Evolutionary conservation across 176 grass and related monocot genomes (phyloP), one percentile per base, ranked within the genome.

Genomic region (Poa annua): DNA sequence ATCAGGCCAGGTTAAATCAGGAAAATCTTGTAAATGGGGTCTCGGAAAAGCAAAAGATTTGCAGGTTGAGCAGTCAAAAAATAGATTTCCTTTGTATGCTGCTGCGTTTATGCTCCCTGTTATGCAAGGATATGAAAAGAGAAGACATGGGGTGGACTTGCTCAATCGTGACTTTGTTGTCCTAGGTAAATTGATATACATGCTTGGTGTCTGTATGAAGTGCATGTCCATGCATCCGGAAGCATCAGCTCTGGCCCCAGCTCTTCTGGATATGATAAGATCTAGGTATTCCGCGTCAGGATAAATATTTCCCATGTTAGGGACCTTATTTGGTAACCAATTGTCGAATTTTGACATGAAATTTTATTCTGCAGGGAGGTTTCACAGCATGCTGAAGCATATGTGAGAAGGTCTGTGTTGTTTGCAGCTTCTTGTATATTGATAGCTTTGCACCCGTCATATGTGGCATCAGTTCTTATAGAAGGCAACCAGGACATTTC

Each of bases 151-250:
- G 63, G 61, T 94, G 1, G 92, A 94, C 78, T 91, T 98, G 82
- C 84, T 98, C 14, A 91, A 93, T 76, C 52, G 90, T 48, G 95
- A 98, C 64, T 98, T 93, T 79, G 87, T 97, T 91, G 90, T 98
- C 49, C 84, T 98, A 5, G 95, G 95, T 75, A 94, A 98, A 88
- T 60, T 98, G 89, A 91, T 94, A 83, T 94, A 94, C 81, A 94
- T 98, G 92, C 95, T 98, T 65, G 92, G 95, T 89, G 80, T 98
- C 65, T 98, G 95, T 78, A 93, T 98, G 92, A 94, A 94, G 84
- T 94, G 90, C 85, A 88, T 84, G 71, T 38, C 84, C 47, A 91
- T 98, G 92, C 95, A 98, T 91, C 95, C 95, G 47, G 95, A 98
- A 87, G 95, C 92, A 51, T 91, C 90, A 42, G 92, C 81, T 85